Base-by-base conservation (phyloP, 805 yeast species). In the Myxozyma geophila region DNA sequence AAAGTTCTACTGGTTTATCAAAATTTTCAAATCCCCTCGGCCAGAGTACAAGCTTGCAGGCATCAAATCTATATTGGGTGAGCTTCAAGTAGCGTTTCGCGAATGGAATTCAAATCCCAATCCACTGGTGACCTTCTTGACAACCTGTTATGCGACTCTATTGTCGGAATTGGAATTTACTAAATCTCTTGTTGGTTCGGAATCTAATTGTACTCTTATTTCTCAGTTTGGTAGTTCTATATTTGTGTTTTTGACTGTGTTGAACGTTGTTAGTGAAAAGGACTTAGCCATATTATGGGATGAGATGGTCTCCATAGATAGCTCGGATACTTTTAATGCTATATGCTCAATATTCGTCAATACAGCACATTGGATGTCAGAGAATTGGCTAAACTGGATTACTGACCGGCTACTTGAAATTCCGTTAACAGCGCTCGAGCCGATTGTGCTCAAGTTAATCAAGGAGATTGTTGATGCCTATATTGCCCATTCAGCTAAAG, bases 41-140 rank as follows among this genome's bases (percentile, higher is more conserved):
- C 62, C 60, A 13, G 67, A 64, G 39, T 62, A 50, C 51, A 64
- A 64, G 46, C 40, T 64, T n/a, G 15, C 43, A 12, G 67, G 67
- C 6, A 44, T 64, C 9, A 60, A 64, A 51, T 54, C 51, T 13
- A 21, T 64, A 10, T 44, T 54, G 33, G 40, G 13, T 15, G 64
- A 64, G 3, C 49, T 64, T 7, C 59, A 57, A 36, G 36, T 37
- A 13, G 23, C 63, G 12, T 58, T 47, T 36, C 57, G 54, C 7
- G 66, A 58, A 9, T 48, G 57, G 39, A 48, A 43, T 43, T 52
- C 53, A 28, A n/a, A 40, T 2, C 46, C 55, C 19, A 44, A 39
- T 12, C 51, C 56, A 13, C 15, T 19, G 5, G 17, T 54, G 2
- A 17, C 47, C 35, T 37, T 48, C 19, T 33, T 62, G 21, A 35